Evolutionary conservation across 129 eudicot species (phyloP).

Genomic region (Helichrysum umbraculigerum): DNA sequence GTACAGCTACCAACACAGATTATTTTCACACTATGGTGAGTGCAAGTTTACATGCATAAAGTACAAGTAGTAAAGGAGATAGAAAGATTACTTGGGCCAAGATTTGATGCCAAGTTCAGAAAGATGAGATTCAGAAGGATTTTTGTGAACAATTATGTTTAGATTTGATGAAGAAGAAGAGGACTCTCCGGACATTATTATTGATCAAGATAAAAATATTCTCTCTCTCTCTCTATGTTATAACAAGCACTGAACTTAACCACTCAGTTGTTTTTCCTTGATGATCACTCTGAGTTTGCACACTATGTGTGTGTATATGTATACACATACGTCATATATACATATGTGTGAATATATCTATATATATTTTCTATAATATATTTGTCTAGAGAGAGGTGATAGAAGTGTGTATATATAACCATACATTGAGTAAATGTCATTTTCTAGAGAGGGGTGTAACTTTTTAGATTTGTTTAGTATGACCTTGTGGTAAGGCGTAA

Average conservation of each 20-base stretch:
- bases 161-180: conserved; percentile 50
- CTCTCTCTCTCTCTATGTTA: conserved; percentile 4
- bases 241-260: background rate
- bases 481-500: too few species aligned
- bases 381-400: background rate
- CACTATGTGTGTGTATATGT: conserved; percentile 29
- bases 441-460: conserved; percentile 14
- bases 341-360: background rate
- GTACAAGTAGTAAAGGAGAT: conserved; percentile 29
- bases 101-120: conserved; percentile 82
- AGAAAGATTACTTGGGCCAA: conserved; percentile 83
- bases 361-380: background rate
- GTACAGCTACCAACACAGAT: background rate
- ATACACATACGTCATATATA: background rate
- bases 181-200: conserved; percentile 63
- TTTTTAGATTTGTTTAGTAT: background rate
- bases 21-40: conserved; percentile 1
- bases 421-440: conserved; percentile 21
- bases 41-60: conserved; percentile 25
- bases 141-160: conserved; percentile 70
- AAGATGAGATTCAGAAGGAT: conserved; percentile 74
- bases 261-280: conserved; percentile 19
- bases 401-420: conserved; percentile 2
- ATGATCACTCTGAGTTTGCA: conserved; percentile 33
- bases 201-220: conserved; percentile 10